Base-by-base conservation (phyloP, 352 stramenopile species). In the Phytophthora europaea region DNA sequence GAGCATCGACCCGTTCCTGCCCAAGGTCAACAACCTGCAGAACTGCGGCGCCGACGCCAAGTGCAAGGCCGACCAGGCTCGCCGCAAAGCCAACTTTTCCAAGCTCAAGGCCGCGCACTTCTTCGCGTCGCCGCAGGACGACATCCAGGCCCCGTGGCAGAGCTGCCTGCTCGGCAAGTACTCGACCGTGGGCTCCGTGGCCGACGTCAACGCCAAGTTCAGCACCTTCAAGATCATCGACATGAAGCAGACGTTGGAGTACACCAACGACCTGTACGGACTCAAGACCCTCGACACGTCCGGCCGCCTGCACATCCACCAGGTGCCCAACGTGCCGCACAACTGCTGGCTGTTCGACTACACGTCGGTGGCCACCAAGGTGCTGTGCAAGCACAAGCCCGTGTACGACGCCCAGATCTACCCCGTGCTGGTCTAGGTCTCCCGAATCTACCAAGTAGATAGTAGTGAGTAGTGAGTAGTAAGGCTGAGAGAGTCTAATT, bases 81-180 rank as follows among this genome's bases (percentile, higher is more conserved):
- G 79, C 4, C 83, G 81, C 22, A 83, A 85, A 47, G 55, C 43
- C 59, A 90, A 89, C 72, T 88, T 80, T 33, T 61, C 77, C 12
- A 83, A 75, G 58, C 51, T 87, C 20, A 66, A 79, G 38, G 68
- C 62, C 28, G 83, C 81, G 3, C 78, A 89, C 63, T 87, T 87
- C 74, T 83, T 90, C 28, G 79, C 80, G 0, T 90, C 83, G n/a
- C 76, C 80, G 10, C 43, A 75, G 33, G 83, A 90, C 59, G 78
- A 81, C 22, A 43, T 81, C 15, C 67, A 84, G 50, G 63, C 67
- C 12, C 81, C 81, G 31, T 91, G 80, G 79, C 79, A 91, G 47
- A 80, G 70, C 16, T 80, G 71, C 6, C 34, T 88, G 4, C 57
- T 89, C 8, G 79, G 79, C 36, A 75, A 79, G 20, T 91, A 89